A percentile compares a stretch with the other conserved stretches of the same genome.
phyloP scores from a whole-genome alignment of 1,139 yeast genomes.

The Yamadazyma triangularis region DNA sequence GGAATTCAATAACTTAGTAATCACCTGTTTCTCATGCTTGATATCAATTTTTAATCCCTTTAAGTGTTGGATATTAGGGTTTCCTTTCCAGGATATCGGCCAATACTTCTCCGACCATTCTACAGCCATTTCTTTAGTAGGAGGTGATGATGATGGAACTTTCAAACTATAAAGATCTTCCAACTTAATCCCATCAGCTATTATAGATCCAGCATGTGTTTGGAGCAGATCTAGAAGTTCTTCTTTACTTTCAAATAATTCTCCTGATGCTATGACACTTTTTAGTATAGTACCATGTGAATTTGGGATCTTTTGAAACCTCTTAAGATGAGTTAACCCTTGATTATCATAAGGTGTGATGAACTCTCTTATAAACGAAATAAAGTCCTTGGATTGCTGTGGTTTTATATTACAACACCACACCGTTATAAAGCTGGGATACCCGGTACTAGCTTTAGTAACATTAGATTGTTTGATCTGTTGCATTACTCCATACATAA shows the following conservation, averaged over 20 bases:
- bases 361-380: conserved; percentile 22
- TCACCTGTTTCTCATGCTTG: conserved; percentile 32
- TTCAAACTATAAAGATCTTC: conserved; percentile 11
- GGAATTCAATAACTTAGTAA: conserved; percentile 16
- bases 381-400: conserved; percentile 22
- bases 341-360: conserved; percentile 24
- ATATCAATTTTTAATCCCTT: conserved; percentile 50
- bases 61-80: conserved; percentile 73
- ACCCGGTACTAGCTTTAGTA: conserved; percentile 9
- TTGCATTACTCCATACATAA: conserved; percentile 43
- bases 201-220: conserved; percentile 8
- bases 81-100: conserved; percentile 95
- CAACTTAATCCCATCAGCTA: conserved; percentile 9
- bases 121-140: conserved; percentile 56
- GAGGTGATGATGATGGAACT: conserved; percentile 37
- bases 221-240: conserved; percentile 7
- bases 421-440: conserved; percentile 37
- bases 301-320: conserved; percentile 22
- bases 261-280: conserved; percentile 27
- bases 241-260: conserved; percentile 11
- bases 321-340: conserved; percentile 27
- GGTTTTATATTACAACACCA: conserved; percentile 52
- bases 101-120: conserved; percentile 68
- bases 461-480: conserved; percentile 38
- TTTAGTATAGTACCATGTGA: conserved; percentile 11